These are phyloP conservation scores for Yarrowia sp. DNA, from an alignment of 805 yeast species.

Conservation along the genomic window DNA sequence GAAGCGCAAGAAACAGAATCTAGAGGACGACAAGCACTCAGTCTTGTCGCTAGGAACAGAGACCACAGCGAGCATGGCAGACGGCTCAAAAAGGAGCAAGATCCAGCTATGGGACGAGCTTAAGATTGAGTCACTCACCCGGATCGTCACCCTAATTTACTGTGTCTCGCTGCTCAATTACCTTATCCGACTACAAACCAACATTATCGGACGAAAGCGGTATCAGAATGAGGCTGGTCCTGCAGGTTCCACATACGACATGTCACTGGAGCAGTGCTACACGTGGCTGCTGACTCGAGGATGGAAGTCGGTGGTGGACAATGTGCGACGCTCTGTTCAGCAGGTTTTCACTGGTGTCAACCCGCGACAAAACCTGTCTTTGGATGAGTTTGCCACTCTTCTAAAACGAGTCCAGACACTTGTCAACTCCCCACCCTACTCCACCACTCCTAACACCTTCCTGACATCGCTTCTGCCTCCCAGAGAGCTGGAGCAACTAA, in stretches of 20 bases:
- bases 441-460: constrained; percentile 28
- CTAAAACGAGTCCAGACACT: constrained; percentile 38
- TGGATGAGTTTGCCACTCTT: constrained; percentile 51
- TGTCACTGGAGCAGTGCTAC: constrained; percentile 49
- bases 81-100: constrained; percentile 43
- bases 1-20: constrained; percentile 12
- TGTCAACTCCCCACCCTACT: constrained; percentile 41
- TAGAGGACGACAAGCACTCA: constrained; percentile 27
- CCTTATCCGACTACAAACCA: constrained; percentile 79
- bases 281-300: constrained; percentile 96
- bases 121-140: constrained; percentile 67
- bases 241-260: not conserved
- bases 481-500: constrained; percentile 47
- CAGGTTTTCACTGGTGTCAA: constrained; percentile 59
- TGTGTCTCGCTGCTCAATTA: constrained; percentile 64
- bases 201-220: constrained; percentile 80
- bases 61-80: constrained; percentile 22
- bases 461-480: constrained; percentile 47
- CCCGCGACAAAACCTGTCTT: constrained; percentile 67
- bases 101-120: constrained; percentile 80
- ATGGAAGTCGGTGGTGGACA: constrained; percentile 57
- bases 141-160: constrained; percentile 69
- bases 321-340: constrained; percentile 54
- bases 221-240: constrained; percentile 40
- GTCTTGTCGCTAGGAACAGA: constrained; percentile 28